A percentile compares a stretch with the other conserved stretches of the same genome.
phyloP scores from a whole-genome alignment of 306 rosid species.

The Ammopiptanthus mongolicus region DNA sequence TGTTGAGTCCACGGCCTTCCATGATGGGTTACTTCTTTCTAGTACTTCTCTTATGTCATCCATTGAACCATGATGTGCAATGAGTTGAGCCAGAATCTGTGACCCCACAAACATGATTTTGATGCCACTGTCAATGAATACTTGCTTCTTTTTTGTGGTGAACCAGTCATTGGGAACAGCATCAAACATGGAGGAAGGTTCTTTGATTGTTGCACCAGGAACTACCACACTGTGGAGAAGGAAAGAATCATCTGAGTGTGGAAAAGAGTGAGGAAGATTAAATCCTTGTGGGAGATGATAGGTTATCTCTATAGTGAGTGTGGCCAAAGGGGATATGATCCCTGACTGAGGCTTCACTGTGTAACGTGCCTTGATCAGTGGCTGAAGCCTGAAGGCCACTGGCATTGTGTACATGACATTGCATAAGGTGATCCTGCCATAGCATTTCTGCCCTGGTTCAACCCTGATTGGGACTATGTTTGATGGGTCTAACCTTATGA shows the following conservation, averaged over 20 bases:
- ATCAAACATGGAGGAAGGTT: conserved; percentile 58
- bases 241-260: conserved; percentile 58
- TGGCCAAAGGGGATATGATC: conserved; percentile 71
- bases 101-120: conserved; percentile 73
- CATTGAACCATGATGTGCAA: conserved; percentile 52
- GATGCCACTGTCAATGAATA: conserved; percentile 69
- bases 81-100: conserved; percentile 44
- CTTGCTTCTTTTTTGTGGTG: conserved; percentile 75
- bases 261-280: conserved; percentile 56
- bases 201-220: conserved; percentile 70
- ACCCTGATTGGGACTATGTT: conserved; percentile 50
- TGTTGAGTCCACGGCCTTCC: conserved; percentile 48
- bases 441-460: conserved; percentile 55
- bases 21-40: conserved; percentile 53
- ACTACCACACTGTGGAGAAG: conserved; percentile 78
- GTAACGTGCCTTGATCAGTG: conserved; percentile 58
- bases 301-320: conserved; percentile 48
- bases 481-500: conserved; percentile 79
- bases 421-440: conserved; percentile 49
- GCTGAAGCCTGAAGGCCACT: conserved; percentile 74
- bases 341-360: conserved; percentile 63
- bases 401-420: conserved; percentile 98
- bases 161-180: conserved; percentile 74
- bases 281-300: conserved; percentile 51
- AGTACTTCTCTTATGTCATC: conserved; percentile 63